A percentile compares a stretch with the other conserved stretches of the same genome.
These are phyloP conservation scores for Cafeteria roenbergensis DNA, from an alignment of 108 stramenopile genomes.

Conservation along the genomic window DNA sequence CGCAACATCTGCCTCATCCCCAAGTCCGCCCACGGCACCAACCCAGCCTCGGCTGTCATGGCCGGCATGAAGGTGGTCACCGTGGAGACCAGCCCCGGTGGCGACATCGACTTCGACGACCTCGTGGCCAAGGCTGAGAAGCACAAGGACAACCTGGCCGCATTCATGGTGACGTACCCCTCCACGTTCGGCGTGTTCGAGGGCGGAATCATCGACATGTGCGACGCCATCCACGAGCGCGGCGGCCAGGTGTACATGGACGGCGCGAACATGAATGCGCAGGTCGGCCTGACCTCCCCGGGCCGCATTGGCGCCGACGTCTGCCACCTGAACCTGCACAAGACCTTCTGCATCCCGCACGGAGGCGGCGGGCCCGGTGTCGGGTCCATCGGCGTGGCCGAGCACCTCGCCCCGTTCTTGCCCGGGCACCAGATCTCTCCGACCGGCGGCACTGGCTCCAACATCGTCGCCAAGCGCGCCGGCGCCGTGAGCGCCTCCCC, in stretches of 20 bases:
- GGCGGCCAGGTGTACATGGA: slow-evolving; percentile 99
- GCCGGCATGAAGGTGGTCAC: slow-evolving; percentile 90
- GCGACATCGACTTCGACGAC: slow-evolving; percentile 83
- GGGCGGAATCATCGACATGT: slow-evolving; percentile 76
- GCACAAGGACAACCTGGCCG: slow-evolving; percentile 74
- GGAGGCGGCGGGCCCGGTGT: slow-evolving; percentile 96
- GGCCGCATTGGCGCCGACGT: slow-evolving; percentile 92
- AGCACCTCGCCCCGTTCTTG: slow-evolving; percentile 85
- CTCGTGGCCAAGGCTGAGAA: slow-evolving; percentile 71
- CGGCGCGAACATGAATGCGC: slow-evolving; percentile 99
- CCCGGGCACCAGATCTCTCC: slow-evolving; percentile 71
- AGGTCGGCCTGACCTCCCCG: slow-evolving; percentile 87
- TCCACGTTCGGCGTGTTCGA: slow-evolving; percentile 97
- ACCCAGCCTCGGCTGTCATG: slow-evolving; percentile 90
- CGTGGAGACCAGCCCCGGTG: slow-evolving; percentile 72
- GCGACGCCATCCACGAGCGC: slow-evolving; percentile 66
- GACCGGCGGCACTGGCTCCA: slow-evolving; percentile 31
- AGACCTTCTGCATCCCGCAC: slow-evolving; percentile 93
- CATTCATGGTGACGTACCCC: slow-evolving; percentile 97
- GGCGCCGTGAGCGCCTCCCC: slow-evolving; percentile 85
- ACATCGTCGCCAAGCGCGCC: slow-evolving; percentile 43
- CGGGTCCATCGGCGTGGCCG: slow-evolving; percentile 85
- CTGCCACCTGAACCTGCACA: slow-evolving; percentile 97
- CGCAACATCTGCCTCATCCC: slow-evolving; percentile 94
- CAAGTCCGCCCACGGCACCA: slow-evolving; percentile 94